phyloP scores from a whole-genome alignment of 225 moss, liverwort and hornwort genomes.

The Physcomitrellopsis africana region DNA sequence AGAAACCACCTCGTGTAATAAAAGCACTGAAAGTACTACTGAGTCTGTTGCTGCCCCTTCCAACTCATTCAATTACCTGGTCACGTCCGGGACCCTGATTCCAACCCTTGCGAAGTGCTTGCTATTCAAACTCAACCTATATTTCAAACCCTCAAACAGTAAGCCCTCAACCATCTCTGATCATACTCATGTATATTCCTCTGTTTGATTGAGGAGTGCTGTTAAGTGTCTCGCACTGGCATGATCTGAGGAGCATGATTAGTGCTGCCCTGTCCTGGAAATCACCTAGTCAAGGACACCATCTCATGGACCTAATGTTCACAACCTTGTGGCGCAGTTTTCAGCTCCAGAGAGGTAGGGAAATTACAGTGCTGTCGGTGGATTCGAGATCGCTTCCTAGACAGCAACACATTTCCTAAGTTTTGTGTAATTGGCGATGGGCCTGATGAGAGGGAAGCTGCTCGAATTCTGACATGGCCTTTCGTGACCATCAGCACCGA shows the following conservation, averaged over 20 bases:
- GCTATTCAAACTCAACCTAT: slow-evolving; percentile 39
- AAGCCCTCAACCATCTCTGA: not conserved
- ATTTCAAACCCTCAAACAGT: slow-evolving; percentile 40
- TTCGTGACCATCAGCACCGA: slow-evolving; percentile 34
- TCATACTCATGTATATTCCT: too few species aligned
- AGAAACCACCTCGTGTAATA: not conserved
- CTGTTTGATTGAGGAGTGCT: too few species aligned
- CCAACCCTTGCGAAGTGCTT: slow-evolving; percentile 47
- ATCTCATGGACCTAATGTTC: too few species aligned
- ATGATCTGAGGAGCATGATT: too few species aligned
- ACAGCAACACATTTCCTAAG: not conserved
- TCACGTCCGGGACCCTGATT: slow-evolving; percentile 44
- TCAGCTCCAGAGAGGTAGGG: too few species aligned
- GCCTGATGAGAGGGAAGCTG: slow-evolving; percentile 37
- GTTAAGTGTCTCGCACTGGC: too few species aligned
- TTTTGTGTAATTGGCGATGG: slow-evolving; percentile 47
- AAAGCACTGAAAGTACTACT: not conserved
- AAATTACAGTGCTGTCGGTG: too few species aligned
- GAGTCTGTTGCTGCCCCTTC: not conserved
- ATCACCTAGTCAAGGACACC: too few species aligned
- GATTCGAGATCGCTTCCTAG: too few species aligned
- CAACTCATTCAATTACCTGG: slow-evolving; percentile 31
- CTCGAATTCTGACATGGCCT: slow-evolving; percentile 37
- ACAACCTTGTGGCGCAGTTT: too few species aligned
- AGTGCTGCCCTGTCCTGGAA: too few species aligned